Evolutionary conservation across 2,329 filamentous ascomycete genomes (phyloP).

Genomic region (Botrytis hyacinthi): DNA sequence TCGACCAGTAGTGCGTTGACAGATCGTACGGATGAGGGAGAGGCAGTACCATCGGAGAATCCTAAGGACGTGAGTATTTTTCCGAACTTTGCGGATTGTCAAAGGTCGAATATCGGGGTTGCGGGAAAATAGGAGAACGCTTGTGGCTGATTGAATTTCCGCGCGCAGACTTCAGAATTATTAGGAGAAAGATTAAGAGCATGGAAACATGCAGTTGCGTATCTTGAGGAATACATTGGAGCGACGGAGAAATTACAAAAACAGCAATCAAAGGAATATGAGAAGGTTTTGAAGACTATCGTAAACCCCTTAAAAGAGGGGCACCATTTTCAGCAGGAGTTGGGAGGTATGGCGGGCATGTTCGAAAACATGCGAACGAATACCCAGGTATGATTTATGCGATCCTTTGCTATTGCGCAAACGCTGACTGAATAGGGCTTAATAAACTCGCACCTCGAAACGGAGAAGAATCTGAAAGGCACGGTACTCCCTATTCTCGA

Average conservation of each 20-base stretch:
- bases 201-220: constrained; percentile 92
- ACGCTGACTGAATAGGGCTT: constrained; percentile 56
- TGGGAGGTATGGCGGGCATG: constrained; percentile 84
- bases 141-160: neutral
- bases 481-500: constrained; percentile 85
- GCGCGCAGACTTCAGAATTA: constrained; percentile 69
- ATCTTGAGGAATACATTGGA: constrained; percentile 85
- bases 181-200: constrained; percentile 85
- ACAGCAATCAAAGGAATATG: constrained; percentile 87
- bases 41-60: constrained; percentile 35
- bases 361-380: constrained; percentile 94
- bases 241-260: constrained; percentile 85
- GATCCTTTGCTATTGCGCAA: neutral
- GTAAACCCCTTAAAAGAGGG: constrained; percentile 82
- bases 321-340: constrained; percentile 85
- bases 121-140: too few species aligned
- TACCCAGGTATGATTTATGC: constrained; percentile 59
- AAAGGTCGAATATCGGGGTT: neutral
- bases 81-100: neutral
- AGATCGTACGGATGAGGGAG: constrained; percentile 32
- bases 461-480: constrained; percentile 84
- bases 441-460: constrained; percentile 85
- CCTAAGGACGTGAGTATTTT: constrained; percentile 35
- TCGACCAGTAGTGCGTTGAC: constrained; percentile 31
- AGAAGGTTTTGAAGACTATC: constrained; percentile 91